Conservation (phyloP, 805 yeast genomes). For the Candida caryicola region DNA sequence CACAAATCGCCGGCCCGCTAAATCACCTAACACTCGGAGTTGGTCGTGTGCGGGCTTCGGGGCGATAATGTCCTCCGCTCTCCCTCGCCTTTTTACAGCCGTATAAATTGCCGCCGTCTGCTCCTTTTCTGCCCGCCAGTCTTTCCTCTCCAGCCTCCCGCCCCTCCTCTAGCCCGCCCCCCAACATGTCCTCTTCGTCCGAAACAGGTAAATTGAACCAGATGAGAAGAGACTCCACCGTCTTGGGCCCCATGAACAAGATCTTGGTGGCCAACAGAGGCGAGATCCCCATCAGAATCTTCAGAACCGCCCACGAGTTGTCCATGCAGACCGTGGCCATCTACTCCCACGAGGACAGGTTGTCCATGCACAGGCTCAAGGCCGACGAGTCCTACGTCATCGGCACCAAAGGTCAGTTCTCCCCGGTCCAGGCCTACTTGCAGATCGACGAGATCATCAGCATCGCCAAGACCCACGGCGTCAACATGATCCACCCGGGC, state of each 20-base stretch:
- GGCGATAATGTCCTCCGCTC: too few relatives aligned
- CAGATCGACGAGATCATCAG: constrained; percentile 91
- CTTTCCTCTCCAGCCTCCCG: background rate
- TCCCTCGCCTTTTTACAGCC: too few relatives aligned
- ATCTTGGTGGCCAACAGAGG: constrained; percentile 83
- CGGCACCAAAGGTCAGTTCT: constrained; percentile 82
- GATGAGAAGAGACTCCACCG: constrained; percentile 42
- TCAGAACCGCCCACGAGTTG: constrained; percentile 95
- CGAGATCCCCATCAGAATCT: constrained; percentile 83
- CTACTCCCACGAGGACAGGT: constrained; percentile 92
- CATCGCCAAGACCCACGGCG: constrained; percentile 56
- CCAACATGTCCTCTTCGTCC: background rate
- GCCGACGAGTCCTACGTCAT: constrained; percentile 93
- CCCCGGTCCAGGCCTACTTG: constrained; percentile 94
- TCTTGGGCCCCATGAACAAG: constrained; percentile 50
- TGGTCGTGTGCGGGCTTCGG: background rate
- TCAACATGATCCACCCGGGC: constrained; percentile 41
- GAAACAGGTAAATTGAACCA: constrained; percentile 27
- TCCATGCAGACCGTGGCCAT: constrained; percentile 97
- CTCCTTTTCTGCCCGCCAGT: background rate
- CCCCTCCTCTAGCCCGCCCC: background rate
- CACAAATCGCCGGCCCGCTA: too few relatives aligned
- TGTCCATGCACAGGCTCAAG: constrained; percentile 91
- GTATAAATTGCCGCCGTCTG: background rate
- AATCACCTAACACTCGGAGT: too few relatives aligned